These are phyloP conservation scores for Coniochaeta ligniaria DNA, from an alignment of 2,329 filamentous ascomycete species.

Conservation along the genomic window DNA sequence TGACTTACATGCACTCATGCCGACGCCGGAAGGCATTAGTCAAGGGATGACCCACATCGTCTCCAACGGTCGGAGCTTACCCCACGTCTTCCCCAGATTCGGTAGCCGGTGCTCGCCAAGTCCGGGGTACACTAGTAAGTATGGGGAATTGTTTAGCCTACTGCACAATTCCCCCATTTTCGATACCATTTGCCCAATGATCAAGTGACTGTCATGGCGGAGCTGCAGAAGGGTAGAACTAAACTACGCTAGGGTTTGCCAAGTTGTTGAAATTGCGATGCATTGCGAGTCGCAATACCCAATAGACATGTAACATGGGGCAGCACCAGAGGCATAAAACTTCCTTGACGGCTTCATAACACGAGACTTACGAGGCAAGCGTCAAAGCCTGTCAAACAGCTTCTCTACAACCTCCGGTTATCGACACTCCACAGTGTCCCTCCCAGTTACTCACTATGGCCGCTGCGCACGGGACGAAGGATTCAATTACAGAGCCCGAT, in stretches of 20 bases:
- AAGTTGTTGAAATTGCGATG: neutral
- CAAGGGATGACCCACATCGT: neutral
- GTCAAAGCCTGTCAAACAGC: too few relatives aligned
- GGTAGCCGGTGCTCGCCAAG: too few relatives aligned
- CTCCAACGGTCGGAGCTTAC: too few relatives aligned
- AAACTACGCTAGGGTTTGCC: neutral
- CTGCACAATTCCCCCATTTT: neutral
- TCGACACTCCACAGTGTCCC: neutral
- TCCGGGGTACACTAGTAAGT: neutral
- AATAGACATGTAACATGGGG: neutral
- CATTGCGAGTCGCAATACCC: neutral
- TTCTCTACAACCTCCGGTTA: too few relatives aligned
- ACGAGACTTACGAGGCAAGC: too few relatives aligned
- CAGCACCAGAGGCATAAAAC: neutral
- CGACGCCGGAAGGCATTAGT: too few relatives aligned
- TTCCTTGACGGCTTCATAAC: neutral
- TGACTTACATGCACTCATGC: too few relatives aligned
- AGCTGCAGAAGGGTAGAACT: neutral
- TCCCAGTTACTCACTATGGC: neutral
- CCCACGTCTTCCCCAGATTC: too few relatives aligned
- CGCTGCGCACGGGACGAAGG: neutral
- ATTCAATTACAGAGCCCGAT: neutral
- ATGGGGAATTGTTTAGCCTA: slow-evolving; percentile 1
- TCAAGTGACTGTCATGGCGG: neutral
- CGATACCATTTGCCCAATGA: neutral